Evolutionary conservation across 441 rosid genomes (phyloP).

Genomic region (Pelargonium myrrhifolium): DNA sequence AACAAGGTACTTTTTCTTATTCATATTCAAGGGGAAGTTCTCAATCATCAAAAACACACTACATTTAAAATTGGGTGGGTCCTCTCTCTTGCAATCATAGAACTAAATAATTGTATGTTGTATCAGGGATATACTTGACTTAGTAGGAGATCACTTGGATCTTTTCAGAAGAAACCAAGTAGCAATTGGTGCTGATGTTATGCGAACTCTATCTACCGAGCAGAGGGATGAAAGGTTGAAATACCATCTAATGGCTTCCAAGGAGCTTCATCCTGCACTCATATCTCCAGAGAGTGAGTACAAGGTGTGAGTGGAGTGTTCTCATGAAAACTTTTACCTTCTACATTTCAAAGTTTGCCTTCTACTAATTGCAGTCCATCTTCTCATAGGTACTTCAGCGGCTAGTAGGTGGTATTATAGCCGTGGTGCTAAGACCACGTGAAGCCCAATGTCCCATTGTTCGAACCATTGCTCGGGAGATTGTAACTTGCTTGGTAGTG

Average conservation of each 20-base stretch:
- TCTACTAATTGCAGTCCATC: slow-evolving; percentile 14
- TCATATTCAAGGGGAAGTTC: background rate
- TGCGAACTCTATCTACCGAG: slow-evolving; percentile 79
- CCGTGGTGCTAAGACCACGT: slow-evolving; percentile 70
- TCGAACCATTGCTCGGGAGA: slow-evolving; percentile 84
- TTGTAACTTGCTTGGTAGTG: slow-evolving; percentile 86
- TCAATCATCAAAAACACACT: background rate
- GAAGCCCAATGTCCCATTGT: slow-evolving; percentile 91
- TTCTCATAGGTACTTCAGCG: slow-evolving; percentile 67
- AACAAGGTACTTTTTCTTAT: slow-evolving; percentile 45
- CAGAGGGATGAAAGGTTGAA: slow-evolving; percentile 95
- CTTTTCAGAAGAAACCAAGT: slow-evolving; percentile 89
- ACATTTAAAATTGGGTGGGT: slow-evolving; percentile 13
- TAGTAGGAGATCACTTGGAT: slow-evolving; percentile 88
- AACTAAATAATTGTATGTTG: slow-evolving; percentile 15
- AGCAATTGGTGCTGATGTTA: slow-evolving; percentile 81
- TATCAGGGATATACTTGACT: slow-evolving; percentile 90
- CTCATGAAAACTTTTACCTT: background rate
- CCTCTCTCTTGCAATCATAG: background rate
- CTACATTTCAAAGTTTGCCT: slow-evolving; percentile 16
- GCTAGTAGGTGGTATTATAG: slow-evolving; percentile 72
- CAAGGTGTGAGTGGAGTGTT: slow-evolving; percentile 78
- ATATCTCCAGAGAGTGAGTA: slow-evolving; percentile 92
- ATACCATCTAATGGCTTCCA: slow-evolving; percentile 73
- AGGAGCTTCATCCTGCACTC: slow-evolving; percentile 92